These are phyloP conservation scores for Paracamarosporium sp. DNA, from an alignment of 2,329 filamentous ascomycete species.

Conservation along the genomic window DNA sequence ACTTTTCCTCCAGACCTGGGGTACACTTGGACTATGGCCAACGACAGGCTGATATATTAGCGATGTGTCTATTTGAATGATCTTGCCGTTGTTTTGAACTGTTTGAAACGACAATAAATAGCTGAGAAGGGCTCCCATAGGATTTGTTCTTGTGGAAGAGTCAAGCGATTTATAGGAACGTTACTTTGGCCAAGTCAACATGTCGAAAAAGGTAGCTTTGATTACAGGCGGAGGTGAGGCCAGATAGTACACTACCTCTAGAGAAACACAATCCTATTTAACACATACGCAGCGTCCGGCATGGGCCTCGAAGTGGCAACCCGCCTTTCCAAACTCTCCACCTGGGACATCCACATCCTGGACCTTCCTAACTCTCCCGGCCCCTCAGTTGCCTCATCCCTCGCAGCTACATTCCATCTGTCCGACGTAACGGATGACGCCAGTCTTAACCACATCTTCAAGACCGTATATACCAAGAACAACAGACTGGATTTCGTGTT, in stretches of 20 bases:
- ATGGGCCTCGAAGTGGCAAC: conserved; percentile 51
- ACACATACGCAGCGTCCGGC: conserved; percentile 41
- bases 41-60: not conserved
- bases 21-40: not conserved
- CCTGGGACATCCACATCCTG: conserved; percentile 48
- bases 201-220: not conserved
- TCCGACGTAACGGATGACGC: conserved; percentile 46
- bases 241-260: not conserved
- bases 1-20: not conserved
- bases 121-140: no score
- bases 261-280: not conserved
- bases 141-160: no score
- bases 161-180: not conserved
- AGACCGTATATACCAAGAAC: conserved; percentile 38
- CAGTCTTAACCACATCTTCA: conserved; percentile 39
- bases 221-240: not conserved
- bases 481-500: conserved; percentile 56
- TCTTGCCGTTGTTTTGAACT: not conserved
- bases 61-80: not conserved
- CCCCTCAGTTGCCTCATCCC: conserved; percentile 26
- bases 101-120: not conserved
- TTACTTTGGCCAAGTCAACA: not conserved
- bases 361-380: conserved; percentile 45
- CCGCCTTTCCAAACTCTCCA: conserved; percentile 38
- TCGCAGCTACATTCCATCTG: conserved; percentile 44